A percentile compares a stretch with the other conserved stretches of the same genome.
Conservation (phyloP, 2,329 filamentous ascomycete genomes). For the Aspergillus sp. region DNA sequence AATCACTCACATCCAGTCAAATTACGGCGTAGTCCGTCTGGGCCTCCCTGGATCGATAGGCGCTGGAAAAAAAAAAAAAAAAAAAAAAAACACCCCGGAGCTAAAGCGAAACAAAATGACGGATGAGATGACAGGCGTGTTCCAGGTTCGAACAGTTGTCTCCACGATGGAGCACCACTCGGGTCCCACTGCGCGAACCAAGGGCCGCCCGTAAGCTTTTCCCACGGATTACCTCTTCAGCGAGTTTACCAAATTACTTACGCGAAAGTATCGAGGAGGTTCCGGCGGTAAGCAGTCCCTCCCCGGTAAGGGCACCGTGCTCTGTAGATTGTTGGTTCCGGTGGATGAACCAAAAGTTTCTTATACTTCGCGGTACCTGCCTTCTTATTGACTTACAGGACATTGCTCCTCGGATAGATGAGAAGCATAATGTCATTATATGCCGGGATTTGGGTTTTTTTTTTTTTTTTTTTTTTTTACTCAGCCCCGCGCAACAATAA, state of each 20-base stretch:
- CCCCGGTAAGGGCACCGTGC: no score
- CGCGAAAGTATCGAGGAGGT: not conserved
- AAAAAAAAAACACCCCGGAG: not conserved
- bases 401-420: not conserved
- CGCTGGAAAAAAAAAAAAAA: not conserved
- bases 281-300: no score
- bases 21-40: not conserved
- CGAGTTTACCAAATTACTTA: not conserved
- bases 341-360: not conserved
- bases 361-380: not conserved
- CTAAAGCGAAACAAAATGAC: constrained; percentile 5
- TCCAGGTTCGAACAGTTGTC: constrained; percentile 17
- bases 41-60: not conserved
- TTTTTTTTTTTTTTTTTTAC: not conserved
- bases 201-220: constrained; percentile 8
- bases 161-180: constrained; percentile 14
- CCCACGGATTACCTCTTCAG: constrained; percentile 2
- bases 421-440: not conserved
- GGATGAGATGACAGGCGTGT: constrained; percentile 14
- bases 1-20: not conserved
- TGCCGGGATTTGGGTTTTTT: not conserved
- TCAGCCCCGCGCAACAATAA: not conserved
- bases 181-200: constrained; percentile 17
- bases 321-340: not conserved
- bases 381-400: not conserved